These are phyloP conservation scores for Phytopythium sindhum DNA, from an alignment of 352 stramenopile species.

Conservation along the genomic window DNA sequence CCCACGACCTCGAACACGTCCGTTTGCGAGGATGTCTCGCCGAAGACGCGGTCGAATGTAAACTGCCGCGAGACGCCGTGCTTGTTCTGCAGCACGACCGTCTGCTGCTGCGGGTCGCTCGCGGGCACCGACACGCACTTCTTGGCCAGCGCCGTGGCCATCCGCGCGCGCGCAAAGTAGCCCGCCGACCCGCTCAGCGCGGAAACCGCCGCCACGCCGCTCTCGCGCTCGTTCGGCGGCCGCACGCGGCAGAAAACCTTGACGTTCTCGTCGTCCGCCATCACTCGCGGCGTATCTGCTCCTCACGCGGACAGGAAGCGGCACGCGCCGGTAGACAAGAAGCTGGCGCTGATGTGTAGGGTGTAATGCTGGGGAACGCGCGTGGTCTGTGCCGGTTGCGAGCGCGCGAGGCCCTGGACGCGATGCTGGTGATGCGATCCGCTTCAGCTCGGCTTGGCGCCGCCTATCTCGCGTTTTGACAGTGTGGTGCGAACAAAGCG, in stretches of 20 bases:
- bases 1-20: constrained; percentile 89
- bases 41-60: constrained; percentile 91
- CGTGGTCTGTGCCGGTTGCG: background rate
- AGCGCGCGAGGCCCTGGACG: background rate
- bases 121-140: constrained; percentile 60
- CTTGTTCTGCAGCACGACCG: constrained; percentile 55
- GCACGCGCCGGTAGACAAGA: background rate
- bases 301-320: background rate
- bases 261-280: constrained; percentile 63
- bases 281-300: background rate
- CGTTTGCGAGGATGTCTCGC: constrained; percentile 86
- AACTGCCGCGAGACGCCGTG: constrained; percentile 57
- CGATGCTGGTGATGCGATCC: background rate
- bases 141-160: constrained; percentile 29
- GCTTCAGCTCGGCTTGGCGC: background rate
- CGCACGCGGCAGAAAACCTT: constrained; percentile 86
- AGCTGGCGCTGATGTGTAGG: background rate
- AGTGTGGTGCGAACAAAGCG: background rate
- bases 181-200: constrained; percentile 12
- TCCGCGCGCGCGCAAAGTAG: constrained; percentile 16
- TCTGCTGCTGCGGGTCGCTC: constrained; percentile 47
- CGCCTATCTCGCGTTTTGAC: constrained; percentile 4
- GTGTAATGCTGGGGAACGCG: no score
- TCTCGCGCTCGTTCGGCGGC: constrained; percentile 74
- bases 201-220: constrained; percentile 18